Base-by-base conservation (phyloP, 1,139 yeast species). In the Saccharomycopsis hybrid region DNA sequence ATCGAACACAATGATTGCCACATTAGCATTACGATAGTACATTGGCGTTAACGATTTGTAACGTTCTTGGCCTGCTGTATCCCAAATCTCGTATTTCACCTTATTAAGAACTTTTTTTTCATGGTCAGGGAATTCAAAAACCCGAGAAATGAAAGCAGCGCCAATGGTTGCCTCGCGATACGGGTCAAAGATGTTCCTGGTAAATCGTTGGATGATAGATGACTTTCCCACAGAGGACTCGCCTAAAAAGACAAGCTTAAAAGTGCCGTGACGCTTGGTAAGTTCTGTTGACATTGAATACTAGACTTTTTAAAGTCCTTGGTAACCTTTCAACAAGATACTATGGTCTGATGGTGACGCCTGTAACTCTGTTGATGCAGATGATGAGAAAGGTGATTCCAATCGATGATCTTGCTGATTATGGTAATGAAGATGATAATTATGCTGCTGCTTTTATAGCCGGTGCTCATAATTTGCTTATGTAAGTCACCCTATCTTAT, bases 41-140 rank as follows among this genome's bases (percentile, higher is more conserved):
- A 88, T 84, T 3, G 96, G 96, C 2, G 96, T 95, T 60, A 88
- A 72, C 41, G 86, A 80, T 54, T 89, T 90, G 72, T 88, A 88
- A 49, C 96, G 70, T 64, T 88, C 96, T 65, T 88, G 96, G 2
- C 96, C 96, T 0, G 96, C 96, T 13, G 96, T 88, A 64, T 88
- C 96, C 89, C 89, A 82, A 56, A 77, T 78, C 59, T 78, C 83
- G 57, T 53, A 53, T 35, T 48, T 50, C 8, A 54, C 49, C 33
- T 48, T 42, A 25, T 36, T 38, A 7, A 43, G 13, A 4, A 44
- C 13, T 35, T 40, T 39, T 27, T 41, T 43, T 13, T 48, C 48
- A 38, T 46, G 38, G 35, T 53, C 49, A 2, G 43, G 44, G 38
- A 48, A 44, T 3, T 45, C 54, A 41, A 80, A 70, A 35, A 80